Base-by-base conservation (phyloP, 257 asterid species). In the Forsythia suspensa region DNA sequence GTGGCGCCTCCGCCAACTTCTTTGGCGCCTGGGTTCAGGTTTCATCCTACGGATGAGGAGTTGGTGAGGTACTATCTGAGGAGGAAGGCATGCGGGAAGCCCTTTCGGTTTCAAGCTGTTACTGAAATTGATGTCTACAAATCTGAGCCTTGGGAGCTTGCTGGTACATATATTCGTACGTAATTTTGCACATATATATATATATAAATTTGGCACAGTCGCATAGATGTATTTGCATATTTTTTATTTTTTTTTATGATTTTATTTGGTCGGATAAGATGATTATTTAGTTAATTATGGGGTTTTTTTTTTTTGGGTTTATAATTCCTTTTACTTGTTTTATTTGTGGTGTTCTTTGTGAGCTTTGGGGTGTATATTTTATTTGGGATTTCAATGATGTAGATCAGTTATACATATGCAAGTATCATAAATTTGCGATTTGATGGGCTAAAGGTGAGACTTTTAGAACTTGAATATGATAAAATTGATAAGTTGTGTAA, bases 131-230 rank as follows among this genome's bases (percentile, higher is more conserved):
- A 95, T 86, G 98, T 95, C 42, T 95, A 95, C 89, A 95, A 95
- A 95, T 95, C 98, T 78, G 98, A 95, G 85, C 98, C 98, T 0
- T 95, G 97, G 94, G 95, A 95, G 80, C 96, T 95, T 79, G 91
- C 93, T 77, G 89, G 98, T 94, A 76, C 76, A 76, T 70, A 0
- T 6, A 18, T 73, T 57, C 75, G 6, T 36, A 38, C 76, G 21
- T 61, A 68, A 77, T 51, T 85, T 72, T 75, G 1, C 37, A 16
- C 68, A 48, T 20, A 12, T 11, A 12, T 20, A 12, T 11, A 12
- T 21, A 37, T 44, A 69, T 85, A 59, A 48, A 39, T 43, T 80
- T 75, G 70, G 21, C 46, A 38, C 34, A 29, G 34, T 29, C 0
- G 34, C 34, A 29, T 29, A 55, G 57, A n/a, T 76, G 75, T 18